Evolutionary conservation across 2,329 filamentous ascomycete genomes (phyloP).

Genomic region (Coniochaeta ligniaria): DNA sequence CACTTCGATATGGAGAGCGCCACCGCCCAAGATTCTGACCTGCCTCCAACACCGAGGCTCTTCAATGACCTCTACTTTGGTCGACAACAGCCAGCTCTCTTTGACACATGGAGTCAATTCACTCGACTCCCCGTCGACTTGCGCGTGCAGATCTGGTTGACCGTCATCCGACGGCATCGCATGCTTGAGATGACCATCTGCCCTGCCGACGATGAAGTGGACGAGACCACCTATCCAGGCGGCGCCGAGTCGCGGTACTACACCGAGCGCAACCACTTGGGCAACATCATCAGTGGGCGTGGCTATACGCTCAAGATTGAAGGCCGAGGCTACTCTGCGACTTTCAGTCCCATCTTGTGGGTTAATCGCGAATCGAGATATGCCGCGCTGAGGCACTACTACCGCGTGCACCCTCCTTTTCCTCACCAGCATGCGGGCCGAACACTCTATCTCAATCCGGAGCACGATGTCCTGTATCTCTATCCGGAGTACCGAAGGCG

Average conservation of each 20-base stretch:
- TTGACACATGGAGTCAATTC: neutral
- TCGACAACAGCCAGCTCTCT: neutral
- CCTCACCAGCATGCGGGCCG: neutral
- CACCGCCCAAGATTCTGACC: neutral
- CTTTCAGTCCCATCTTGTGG: neutral
- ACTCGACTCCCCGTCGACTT: neutral
- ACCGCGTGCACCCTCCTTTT: conserved; percentile 3
- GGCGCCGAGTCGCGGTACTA: neutral
- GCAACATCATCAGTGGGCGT: neutral
- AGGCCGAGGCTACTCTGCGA: neutral
- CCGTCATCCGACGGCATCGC: neutral
- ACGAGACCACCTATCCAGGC: neutral
- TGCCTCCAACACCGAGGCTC: neutral
- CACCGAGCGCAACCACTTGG: neutral
- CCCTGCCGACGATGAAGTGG: neutral
- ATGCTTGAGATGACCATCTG: neutral
- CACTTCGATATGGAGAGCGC: neutral
- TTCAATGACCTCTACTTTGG: neutral
- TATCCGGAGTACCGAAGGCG: neutral
- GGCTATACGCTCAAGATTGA: neutral
- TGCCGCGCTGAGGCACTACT: neutral
- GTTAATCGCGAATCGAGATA: neutral
- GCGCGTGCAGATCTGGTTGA: neutral
- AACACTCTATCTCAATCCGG: conserved; percentile 7
- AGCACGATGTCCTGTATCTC: conserved; percentile 6